Percentiles rank a stretch among this genome's conserved stretches.
These are phyloP conservation scores for Claviceps monticola DNA, from an alignment of 2,329 filamentous ascomycete species.

Conservation along the genomic window DNA sequence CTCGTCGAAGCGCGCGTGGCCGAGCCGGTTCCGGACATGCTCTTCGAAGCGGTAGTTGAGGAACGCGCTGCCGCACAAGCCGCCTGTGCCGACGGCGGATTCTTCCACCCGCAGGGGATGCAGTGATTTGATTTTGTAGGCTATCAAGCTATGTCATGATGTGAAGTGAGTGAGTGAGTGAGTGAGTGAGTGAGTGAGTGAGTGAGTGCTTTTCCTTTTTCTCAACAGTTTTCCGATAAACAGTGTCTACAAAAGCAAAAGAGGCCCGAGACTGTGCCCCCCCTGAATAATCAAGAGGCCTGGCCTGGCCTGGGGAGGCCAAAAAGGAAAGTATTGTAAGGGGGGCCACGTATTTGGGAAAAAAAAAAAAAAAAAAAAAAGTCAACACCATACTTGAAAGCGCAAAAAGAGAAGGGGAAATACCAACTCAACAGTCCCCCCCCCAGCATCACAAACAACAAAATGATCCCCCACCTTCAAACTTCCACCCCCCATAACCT, in stretches of 20 bases:
- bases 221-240: too few relatives aligned
- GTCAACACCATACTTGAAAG: too few relatives aligned
- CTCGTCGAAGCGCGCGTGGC: constrained; percentile 51
- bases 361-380: background rate
- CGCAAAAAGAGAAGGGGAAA: background rate
- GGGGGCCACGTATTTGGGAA: background rate
- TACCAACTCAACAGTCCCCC: constrained; percentile 53
- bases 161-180: background rate
- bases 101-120: constrained; percentile 62
- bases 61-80: constrained; percentile 64
- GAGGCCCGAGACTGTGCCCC: too few relatives aligned
- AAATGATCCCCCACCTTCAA: constrained; percentile 54
- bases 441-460: constrained; percentile 48
- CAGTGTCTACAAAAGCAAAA: too few relatives aligned
- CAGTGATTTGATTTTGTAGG: constrained; percentile 65
- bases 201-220: too few relatives aligned
- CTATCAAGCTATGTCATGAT: constrained; percentile 42
- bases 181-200: background rate
- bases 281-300: too few relatives aligned
- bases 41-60: constrained; percentile 73
- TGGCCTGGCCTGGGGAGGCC: too few relatives aligned
- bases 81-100: constrained; percentile 66
- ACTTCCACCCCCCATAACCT: constrained; percentile 64
- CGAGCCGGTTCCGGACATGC: constrained; percentile 54
- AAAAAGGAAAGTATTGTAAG: background rate